These are phyloP conservation scores for Mycena sp. DNA, from an alignment of 1,284 basidiomycete genomes.

Conservation along the genomic window DNA sequence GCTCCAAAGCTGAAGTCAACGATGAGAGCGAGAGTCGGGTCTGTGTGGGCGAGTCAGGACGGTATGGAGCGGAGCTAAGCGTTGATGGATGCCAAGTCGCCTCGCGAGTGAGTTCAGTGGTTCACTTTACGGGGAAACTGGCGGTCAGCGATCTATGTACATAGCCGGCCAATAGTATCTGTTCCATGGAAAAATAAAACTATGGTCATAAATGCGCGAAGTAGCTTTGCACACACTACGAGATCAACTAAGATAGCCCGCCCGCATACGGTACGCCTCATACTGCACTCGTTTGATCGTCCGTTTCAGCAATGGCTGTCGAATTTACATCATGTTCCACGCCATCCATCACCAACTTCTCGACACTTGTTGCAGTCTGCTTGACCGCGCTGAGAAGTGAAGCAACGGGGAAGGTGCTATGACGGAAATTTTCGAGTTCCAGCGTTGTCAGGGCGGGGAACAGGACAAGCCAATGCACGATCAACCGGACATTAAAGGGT, in stretches of 20 bases:
- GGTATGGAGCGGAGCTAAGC: slow-evolving; percentile 8
- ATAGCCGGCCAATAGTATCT: too few relatives aligned
- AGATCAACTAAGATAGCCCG: too few relatives aligned
- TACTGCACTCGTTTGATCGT: background rate
- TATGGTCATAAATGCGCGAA: too few relatives aligned
- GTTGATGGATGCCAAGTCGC: slow-evolving; percentile 17
- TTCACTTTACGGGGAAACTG: too few relatives aligned
- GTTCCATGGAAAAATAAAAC: too few relatives aligned
- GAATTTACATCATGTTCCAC: slow-evolving; percentile 3
- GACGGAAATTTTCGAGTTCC: slow-evolving; percentile 7
- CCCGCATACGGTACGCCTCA: background rate
- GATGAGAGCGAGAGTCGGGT: slow-evolving; percentile 18
- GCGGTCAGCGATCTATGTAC: too few relatives aligned
- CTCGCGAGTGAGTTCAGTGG: too few relatives aligned
- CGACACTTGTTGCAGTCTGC: background rate
- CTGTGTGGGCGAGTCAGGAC: slow-evolving; percentile 14
- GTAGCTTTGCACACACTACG: too few relatives aligned
- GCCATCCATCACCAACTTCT: slow-evolving; percentile 9
- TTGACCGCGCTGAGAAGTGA: slow-evolving; percentile 3
- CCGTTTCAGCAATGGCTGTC: background rate
- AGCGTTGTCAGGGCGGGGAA: slow-evolving; percentile 20
- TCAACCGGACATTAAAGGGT: background rate
- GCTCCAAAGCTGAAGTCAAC: slow-evolving; percentile 4
- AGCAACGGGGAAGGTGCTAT: background rate
- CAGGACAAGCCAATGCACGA: slow-evolving; percentile 16